phyloP scores from a whole-genome alignment of 2,329 filamentous ascomycete genomes.

The Ascochyta pisi region DNA sequence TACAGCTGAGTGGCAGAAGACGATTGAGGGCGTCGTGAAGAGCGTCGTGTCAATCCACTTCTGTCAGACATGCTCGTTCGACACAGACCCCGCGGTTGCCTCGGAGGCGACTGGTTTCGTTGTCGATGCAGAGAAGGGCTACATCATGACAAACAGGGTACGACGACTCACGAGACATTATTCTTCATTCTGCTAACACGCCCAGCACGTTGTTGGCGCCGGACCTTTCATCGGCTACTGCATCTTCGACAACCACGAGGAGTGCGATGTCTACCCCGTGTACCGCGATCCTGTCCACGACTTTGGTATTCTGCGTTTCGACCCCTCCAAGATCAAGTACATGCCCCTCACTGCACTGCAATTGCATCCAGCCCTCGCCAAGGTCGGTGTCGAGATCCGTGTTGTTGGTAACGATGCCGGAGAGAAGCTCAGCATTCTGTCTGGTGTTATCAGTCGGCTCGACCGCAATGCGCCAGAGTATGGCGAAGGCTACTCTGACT shows the following conservation, averaged over 20 bases:
- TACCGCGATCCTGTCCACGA: conserved; percentile 99
- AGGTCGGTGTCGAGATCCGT: conserved; percentile 90
- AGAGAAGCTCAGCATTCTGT: conserved; percentile 97
- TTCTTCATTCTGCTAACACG: conserved; percentile 27
- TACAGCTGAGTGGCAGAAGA: conserved; percentile 91
- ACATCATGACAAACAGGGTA: conserved; percentile 60
- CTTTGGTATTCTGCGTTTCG: conserved; percentile 95
- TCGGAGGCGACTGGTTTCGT: conserved; percentile 98
- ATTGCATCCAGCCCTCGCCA: conserved; percentile 83
- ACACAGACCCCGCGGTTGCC: conserved; percentile 91
- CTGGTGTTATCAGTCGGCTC: conserved; percentile 93
- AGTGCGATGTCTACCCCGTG: conserved; percentile 92
- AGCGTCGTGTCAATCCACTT: conserved; percentile 99
- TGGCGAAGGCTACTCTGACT: conserved; percentile 96
- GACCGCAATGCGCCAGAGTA: conserved; percentile 96
- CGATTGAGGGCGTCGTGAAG: conserved; percentile 90
- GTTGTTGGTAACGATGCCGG: conserved; percentile 98
- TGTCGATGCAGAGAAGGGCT: conserved; percentile 90
- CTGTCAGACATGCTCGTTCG: conserved; percentile 96
- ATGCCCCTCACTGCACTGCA: conserved; percentile 85
- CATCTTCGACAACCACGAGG: conserved; percentile 98
- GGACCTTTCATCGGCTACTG: conserved; percentile 98
- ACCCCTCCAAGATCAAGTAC: conserved; percentile 95
- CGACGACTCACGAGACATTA: neutral
- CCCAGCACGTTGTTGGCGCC: conserved; percentile 85